Evolutionary conservation across 352 stramenopile species (phyloP), one percentile per base, ranked within the genome.

Genomic region (Globisporangium nagaii): DNA sequence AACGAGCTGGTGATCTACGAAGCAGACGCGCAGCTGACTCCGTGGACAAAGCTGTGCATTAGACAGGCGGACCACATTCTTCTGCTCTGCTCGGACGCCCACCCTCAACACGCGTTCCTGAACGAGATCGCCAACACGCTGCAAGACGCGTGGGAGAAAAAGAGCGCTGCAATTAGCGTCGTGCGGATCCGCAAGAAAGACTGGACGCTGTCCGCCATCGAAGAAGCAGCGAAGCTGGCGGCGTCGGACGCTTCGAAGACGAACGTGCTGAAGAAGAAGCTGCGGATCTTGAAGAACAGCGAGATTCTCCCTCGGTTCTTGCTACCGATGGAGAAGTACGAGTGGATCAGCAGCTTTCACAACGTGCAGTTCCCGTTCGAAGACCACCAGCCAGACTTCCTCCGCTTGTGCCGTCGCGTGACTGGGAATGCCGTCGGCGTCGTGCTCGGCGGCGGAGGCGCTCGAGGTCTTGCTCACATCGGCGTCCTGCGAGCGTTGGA

Each of bases 391-490:
- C 53, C 77, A 1, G 86, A 95, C 40, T 89, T 95, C 25, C 68
- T 91, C 34, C 90, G 95, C 1, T 59, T 98, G 31, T 87, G 79
- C 63, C 80, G 96, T 46, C 79, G 89, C 42, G 75, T 99, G 13
- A 97, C 93, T 1, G 94, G 95, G 35, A 92, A 90, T 52, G 85
- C 90, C 4, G 79, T 98, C 22, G 96, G 95, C 6, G 63, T 99
- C 9, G 95, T 98, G 1, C 77, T 99, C 34, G 93, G 93, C 40
- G 95, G 93, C 48, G 96, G 96, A 10, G 96, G 94, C 48, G 93
- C 93, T 17, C 66, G 95, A 58, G 96, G 95, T 12, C 70, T 98
- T 4, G 91, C 93, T 6, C 96, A 99, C 72, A 83, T 99, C 47
- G 92, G 95, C 11, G 88, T 99, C 0, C 71, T 98, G 11, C 79